Base-by-base conservation (phyloP, 2,329 filamentous ascomycete species). In the Phialophora chinensis region DNA sequence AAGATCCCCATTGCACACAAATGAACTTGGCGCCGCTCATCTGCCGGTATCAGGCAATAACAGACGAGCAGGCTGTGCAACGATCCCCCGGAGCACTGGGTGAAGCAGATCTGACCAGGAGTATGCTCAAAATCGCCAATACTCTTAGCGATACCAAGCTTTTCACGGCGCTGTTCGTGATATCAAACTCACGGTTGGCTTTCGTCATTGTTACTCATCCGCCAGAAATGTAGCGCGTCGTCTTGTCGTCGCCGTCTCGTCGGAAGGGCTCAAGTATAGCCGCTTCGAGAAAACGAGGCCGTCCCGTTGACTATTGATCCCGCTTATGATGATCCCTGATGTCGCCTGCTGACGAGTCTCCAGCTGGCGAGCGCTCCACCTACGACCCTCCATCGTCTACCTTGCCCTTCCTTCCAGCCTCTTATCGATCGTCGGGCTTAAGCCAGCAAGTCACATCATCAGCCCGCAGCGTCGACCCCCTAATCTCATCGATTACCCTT, bases 401-500 rank as follows among this genome's bases (percentile, higher is more conserved):
- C 35, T 50, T 31, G 58, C 14, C n/a, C 27, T 44, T 53, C 56
- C 35, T 42, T 44, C 31, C 57, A 27, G 33, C 57, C 29, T 57
- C 44, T 57, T 44, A 47, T 58, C 60, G 17, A 61, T 33, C 23
- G 27, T 38, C 31, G 54, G 64, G n/a, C 27, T 42, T 42, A 63
- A n/a, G 17, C 31, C 27, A 42, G 49, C 61, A 62, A 54, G 60
- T 68, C 29, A 61, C 44, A 63, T 68, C 56, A 60, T 56, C 66
- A 58, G 27, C 44, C 62, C 33, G 63, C 60, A 64, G 56, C 29
- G 31, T 33, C 38, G 38, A 29, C 33, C 54, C 54, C 27, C 31
- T 55, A 61, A 55, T 65, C 50, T 66, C 58, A 55, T 52, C 33
- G 35, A 38, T 27, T 10, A 64, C 56, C 49, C 65, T 50, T 59